Conservation (phyloP, 2,329 filamentous ascomycete genomes). For the Aureobasidium namibiae region DNA sequence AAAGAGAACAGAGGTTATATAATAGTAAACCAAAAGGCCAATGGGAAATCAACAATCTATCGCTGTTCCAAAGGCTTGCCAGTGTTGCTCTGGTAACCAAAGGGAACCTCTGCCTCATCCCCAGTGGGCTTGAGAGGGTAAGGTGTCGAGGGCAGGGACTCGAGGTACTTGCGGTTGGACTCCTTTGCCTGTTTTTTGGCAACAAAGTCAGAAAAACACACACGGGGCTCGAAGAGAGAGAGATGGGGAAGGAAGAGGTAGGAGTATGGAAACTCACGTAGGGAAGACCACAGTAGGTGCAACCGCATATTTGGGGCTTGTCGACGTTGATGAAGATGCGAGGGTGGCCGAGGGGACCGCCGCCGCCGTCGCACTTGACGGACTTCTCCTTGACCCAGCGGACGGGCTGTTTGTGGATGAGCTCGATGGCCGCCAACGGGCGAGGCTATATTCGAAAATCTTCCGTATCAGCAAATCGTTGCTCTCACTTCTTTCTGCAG, state of each 20-base stretch:
- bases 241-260: not conserved
- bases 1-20: too few species aligned
- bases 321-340: constrained; percentile 96
- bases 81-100: constrained; percentile 47
- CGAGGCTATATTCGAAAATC: constrained; percentile 58
- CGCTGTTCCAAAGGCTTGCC: constrained; percentile 53
- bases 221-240: not conserved
- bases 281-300: constrained; percentile 88
- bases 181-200: constrained; percentile 63
- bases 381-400: constrained; percentile 76
- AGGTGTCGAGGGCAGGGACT: constrained; percentile 65
- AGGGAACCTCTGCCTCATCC: constrained; percentile 50
- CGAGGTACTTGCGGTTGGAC: constrained; percentile 74
- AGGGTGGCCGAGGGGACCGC: constrained; percentile 83
- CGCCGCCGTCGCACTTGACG: constrained; percentile 86
- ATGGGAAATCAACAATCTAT: too few species aligned
- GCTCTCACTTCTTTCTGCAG: too few species aligned
- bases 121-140: constrained; percentile 67
- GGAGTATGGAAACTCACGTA: constrained; percentile 63
- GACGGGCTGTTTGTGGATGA: constrained; percentile 94
- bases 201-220: too few species aligned
- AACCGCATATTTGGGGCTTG: constrained; percentile 86
- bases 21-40: too few species aligned
- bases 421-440: constrained; percentile 81
- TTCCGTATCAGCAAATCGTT: not conserved